Conservation (phyloP, 495 filamentous ascomycete genomes). For the Ramalina intermedia region DNA sequence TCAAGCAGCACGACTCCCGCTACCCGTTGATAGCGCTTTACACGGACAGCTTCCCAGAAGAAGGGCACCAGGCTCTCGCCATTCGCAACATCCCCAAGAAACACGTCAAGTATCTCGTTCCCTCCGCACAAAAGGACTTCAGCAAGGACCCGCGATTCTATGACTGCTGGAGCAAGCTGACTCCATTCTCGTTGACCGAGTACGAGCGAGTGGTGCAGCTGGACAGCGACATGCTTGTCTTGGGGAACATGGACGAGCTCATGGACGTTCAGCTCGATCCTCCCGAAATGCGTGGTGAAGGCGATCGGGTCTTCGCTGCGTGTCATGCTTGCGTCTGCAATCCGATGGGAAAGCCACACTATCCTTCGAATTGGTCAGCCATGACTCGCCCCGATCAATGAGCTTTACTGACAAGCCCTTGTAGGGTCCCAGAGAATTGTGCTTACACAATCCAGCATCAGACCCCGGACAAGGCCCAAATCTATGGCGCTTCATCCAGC, state of each 20-base stretch:
- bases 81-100: conserved; percentile 46
- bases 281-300: conserved; percentile 32
- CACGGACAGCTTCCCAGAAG: conserved; percentile 50
- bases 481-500: conserved; percentile 30
- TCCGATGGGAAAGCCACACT: conserved; percentile 58
- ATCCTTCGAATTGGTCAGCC: conserved; percentile 54
- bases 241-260: conserved; percentile 71
- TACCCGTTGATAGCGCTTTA: conserved; percentile 69
- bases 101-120: conserved; percentile 48
- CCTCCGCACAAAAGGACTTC: conserved; percentile 37
- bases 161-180: conserved; percentile 77
- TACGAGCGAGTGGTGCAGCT: conserved; percentile 64
- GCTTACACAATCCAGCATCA: conserved; percentile 58
- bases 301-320: conserved; percentile 51
- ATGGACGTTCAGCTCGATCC: conserved; percentile 60
- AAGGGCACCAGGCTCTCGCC: conserved; percentile 49
- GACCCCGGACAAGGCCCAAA: conserved; percentile 42
- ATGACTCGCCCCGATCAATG: background rate
- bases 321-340: conserved; percentile 75
- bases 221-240: conserved; percentile 74
- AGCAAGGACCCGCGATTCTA: conserved; percentile 58
- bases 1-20: conserved; percentile 39
- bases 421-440: conserved; percentile 53
- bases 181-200: conserved; percentile 52
- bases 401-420: conserved; percentile 1